A percentile compares a stretch with the other conserved stretches of the same genome.
Conservation (phyloP, 305 asterid species). For the Fraxinus latifolia region DNA sequence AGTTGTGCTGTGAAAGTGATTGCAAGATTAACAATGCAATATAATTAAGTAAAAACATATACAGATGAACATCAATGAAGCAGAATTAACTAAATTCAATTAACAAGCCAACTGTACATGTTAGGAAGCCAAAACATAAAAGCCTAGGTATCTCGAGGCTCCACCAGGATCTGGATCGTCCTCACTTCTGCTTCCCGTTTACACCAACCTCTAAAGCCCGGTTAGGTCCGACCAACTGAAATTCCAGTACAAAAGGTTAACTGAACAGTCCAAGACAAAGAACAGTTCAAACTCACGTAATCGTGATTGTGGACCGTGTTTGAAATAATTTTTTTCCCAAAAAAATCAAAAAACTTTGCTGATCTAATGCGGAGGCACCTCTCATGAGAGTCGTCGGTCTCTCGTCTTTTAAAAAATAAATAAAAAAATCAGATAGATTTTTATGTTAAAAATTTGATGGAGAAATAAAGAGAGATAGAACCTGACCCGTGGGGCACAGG, state of each 20-base stretch:
- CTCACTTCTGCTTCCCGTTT: background rate
- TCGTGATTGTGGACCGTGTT: conserved; percentile 9
- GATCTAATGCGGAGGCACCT: background rate
- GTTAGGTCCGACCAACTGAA: background rate
- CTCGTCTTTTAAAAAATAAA: background rate
- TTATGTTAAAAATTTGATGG: background rate
- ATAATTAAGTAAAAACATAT: no score
- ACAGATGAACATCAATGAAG: background rate
- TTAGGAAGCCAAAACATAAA: background rate
- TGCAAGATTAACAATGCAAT: background rate
- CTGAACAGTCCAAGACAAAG: background rate
- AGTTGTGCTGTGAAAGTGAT: background rate
- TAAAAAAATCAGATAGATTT: background rate
- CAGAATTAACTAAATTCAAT: background rate
- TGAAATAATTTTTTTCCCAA: background rate
- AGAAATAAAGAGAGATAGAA: no score
- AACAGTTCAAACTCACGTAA: background rate
- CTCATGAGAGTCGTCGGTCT: background rate
- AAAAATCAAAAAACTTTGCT: no score
- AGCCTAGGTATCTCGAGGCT: background rate
- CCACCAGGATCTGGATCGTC: background rate
- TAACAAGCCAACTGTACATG: background rate
- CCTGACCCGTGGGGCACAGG: background rate
- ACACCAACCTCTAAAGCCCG: background rate
- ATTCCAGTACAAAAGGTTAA: no score